Evolutionary conservation across 345 rosid species (phyloP), one percentile per base, ranked within the genome.

Genomic region (Conringia planisiliqua): DNA sequence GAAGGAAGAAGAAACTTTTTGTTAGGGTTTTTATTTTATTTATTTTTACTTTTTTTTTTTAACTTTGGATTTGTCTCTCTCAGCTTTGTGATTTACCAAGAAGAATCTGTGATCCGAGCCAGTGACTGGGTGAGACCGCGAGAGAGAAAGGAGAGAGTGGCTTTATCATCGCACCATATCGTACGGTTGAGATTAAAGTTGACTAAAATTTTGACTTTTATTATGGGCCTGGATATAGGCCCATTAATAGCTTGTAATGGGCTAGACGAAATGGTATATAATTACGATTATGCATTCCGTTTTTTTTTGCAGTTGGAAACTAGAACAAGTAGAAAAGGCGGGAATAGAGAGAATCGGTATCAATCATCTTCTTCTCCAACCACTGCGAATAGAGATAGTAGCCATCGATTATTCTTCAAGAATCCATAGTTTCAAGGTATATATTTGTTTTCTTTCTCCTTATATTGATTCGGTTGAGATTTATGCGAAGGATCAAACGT

Each of bases 361-460:
- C 75, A n/a, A 12, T 24, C 75, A n/a, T 70, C 66, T 14, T 54
- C 51, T 68, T 68, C 73, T 68, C 54, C 73, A 13, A 27, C 73
- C 4, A 38, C 29, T 54, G 29, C 72, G 63, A 26, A 2, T 22
- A 22, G 24, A 22, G 24, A 22, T 22, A 22, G 2, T 22, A 22
- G 24, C 5, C 10, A 38, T 10, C 4, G 4, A 38, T 10, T 50
- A 9, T 3, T 48, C 12, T 20, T 48, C 12, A 18, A 18, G 29
- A 50, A 22, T 20, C 54, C 24, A 3, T 4, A 48, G 9, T 48
- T 18, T 39, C 30, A 51, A 51, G 56, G 56, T 51, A 51, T 10
- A 11, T 52, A 32, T 22, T 50, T 50, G 14, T 20, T 22, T 20
- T 50, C 32, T 11, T 22, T 55, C 38, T 55, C 38, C 2, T 22